Percentiles rank a stretch among this genome's conserved stretches.
Evolutionary conservation across 2,329 filamentous ascomycete species (phyloP).

Genomic region (Apiospora saccharicola): DNA sequence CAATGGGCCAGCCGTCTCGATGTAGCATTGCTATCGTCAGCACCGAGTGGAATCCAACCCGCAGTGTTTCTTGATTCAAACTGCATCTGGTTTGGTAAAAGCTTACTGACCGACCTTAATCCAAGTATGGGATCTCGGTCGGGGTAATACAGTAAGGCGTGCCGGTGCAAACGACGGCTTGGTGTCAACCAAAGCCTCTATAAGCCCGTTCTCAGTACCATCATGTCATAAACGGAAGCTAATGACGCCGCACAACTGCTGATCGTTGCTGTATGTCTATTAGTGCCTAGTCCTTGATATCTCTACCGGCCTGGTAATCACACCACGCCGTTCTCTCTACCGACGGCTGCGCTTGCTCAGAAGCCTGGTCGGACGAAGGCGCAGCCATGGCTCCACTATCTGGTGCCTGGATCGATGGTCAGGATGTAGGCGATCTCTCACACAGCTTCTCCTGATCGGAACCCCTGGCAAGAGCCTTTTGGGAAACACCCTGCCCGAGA

Average conservation of each 20-base stretch:
- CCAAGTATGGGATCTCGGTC: neutral
- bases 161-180: neutral
- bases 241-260: conserved; percentile 9
- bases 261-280: neutral
- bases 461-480: conserved; percentile 14
- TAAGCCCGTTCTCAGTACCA: neutral
- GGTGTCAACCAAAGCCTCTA: conserved; percentile 3
- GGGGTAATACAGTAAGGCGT: neutral
- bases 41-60: neutral
- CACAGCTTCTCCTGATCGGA: conserved; percentile 17
- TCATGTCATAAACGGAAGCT: neutral
- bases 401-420: conserved; percentile 9
- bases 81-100: neutral
- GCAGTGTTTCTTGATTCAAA: conserved; percentile 10
- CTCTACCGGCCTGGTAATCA: neutral
- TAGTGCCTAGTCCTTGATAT: neutral
- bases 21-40: conserved; percentile 1
- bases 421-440: conserved; percentile 5
- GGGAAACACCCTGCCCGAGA: neutral
- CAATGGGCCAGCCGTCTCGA: neutral
- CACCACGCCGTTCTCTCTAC: conserved; percentile 9
- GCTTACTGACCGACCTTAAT: conserved; percentile 10
- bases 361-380: conserved; percentile 18
- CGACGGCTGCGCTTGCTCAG: neutral
- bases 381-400: conserved; percentile 11